phyloP scores from a whole-genome alignment of 1,139 yeast species.

The Hansenula lynferdii region DNA sequence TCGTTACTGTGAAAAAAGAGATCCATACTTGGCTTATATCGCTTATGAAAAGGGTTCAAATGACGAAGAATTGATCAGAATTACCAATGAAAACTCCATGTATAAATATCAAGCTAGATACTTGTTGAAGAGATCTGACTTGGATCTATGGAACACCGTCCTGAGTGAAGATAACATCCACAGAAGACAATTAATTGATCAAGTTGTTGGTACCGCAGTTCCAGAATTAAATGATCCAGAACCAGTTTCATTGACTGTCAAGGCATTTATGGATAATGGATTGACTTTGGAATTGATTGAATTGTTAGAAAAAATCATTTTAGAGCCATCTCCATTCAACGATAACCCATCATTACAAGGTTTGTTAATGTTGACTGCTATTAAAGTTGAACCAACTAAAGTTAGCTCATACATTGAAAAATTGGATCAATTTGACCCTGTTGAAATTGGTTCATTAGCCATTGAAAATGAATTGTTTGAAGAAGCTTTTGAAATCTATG shows the following conservation, averaged over 20 bases:
- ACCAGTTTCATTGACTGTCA: slow-evolving; percentile 92
- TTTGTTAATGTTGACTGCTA: slow-evolving; percentile 85
- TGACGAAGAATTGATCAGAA: slow-evolving; percentile 81
- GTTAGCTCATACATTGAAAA: slow-evolving; percentile 83
- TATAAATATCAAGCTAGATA: slow-evolving; percentile 98
- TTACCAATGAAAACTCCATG: slow-evolving; percentile 97
- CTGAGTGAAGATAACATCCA: slow-evolving; percentile 72
- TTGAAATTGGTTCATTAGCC: slow-evolving; percentile 91
- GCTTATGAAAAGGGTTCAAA: slow-evolving; percentile 95
- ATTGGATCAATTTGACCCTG: slow-evolving; percentile 86
- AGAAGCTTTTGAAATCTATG: slow-evolving; percentile 93
- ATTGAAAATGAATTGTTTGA: slow-evolving; percentile 83
- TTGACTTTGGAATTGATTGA: slow-evolving; percentile 91
- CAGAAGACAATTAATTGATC: slow-evolving; percentile 89
- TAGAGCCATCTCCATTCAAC: slow-evolving; percentile 95
- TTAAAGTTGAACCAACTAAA: slow-evolving; percentile 88
- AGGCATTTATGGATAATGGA: slow-evolving; percentile 95
- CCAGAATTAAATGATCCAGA: slow-evolving; percentile 96
- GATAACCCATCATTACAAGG: slow-evolving; percentile 96
- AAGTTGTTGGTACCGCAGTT: slow-evolving; percentile 92
- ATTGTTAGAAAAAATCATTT: slow-evolving; percentile 87
- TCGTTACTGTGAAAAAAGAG: slow-evolving; percentile 98
- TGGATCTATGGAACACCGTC: slow-evolving; percentile 76
- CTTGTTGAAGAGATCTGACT: slow-evolving; percentile 79
- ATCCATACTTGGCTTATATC: slow-evolving; percentile 95